Percentiles rank a stretch among this genome's conserved stretches.
These are phyloP conservation scores for Platismatia glauca DNA, from an alignment of 495 filamentous ascomycete genomes.

Conservation along the genomic window DNA sequence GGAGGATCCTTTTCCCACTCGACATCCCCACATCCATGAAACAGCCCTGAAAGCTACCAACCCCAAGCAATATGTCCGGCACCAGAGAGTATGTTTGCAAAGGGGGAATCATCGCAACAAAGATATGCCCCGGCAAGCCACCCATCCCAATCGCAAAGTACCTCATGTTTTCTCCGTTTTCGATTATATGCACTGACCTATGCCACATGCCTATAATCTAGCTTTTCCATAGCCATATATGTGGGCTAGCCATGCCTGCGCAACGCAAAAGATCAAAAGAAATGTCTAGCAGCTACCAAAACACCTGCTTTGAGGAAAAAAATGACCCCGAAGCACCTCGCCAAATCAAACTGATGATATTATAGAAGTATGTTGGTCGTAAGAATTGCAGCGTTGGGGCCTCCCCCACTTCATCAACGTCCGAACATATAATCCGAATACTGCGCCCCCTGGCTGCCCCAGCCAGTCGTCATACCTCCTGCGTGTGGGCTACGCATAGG, in stretches of 20 bases:
- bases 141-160: conserved; percentile 13
- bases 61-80: background rate
- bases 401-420: conserved; percentile 13
- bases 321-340: conserved; percentile 16
- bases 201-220: conserved; percentile 9
- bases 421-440: conserved; percentile 22
- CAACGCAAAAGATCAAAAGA: background rate
- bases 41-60: background rate
- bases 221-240: conserved; percentile 11
- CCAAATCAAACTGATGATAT: conserved; percentile 12
- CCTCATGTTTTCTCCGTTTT: conserved; percentile 4
- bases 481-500: conserved; percentile 16
- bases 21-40: background rate
- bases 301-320: conserved; percentile 1
- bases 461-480: conserved; percentile 12
- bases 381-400: background rate
- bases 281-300: background rate
- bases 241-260: background rate
- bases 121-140: conserved; percentile 11
- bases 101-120: conserved; percentile 26
- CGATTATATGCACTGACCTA: conserved; percentile 9
- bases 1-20: background rate
- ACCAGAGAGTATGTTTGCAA: conserved; percentile 17
- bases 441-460: conserved; percentile 10
- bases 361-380: background rate